Evolutionary conservation across 345 rosid genomes (phyloP), one percentile per base, ranked within the genome.

Genomic region (Pseudoturritis turrita): DNA sequence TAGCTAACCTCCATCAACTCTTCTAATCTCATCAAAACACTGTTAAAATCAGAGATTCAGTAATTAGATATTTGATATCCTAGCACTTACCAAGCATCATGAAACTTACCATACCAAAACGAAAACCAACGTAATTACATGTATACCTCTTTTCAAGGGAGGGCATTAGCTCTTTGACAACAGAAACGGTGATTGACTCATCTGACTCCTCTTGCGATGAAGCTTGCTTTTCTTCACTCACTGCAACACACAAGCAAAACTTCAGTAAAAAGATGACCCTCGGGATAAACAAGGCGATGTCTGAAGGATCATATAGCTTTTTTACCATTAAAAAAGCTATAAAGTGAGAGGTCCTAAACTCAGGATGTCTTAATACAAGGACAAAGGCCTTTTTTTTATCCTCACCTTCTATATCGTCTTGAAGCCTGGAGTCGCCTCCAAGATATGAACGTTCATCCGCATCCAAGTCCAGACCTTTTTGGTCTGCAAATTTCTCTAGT

Each of bases 131-230:
- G 58, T 6, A 14, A 29, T 59, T 13, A 39, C 2, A 31, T 59
- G 37, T 15, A 22, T 73, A 91, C 96, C 92, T 85, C 65, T 74
- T 75, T 2, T 85, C 65, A 58, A 87, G 60, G 33, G 81, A 77
- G 21, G 87, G 89, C 49, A 83, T 29, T 23, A 77, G 57, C 75
- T 79, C 81, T 73, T 83, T 66, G 11, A 82, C 74, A 44, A 44
- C 68, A 45, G 68, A 68, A 58, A 75, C 41, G 18, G 80, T 47
- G 35, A 40, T 65, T 0, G 81, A 41, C 65, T 70, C 75, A 45
- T 59, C 62, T 6, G 50, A 39, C 50, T 81, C 75, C 51, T 73
- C 58, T 47, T 75, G 53, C 5, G 64, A 43, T 49, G 57, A 71
- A 56, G 55, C 40, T 45, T 43, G 64, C 52, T 65, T 78, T 74